phyloP scores from a whole-genome alignment of 768 basidiomycete species.

The Tricholoma sp. region DNA sequence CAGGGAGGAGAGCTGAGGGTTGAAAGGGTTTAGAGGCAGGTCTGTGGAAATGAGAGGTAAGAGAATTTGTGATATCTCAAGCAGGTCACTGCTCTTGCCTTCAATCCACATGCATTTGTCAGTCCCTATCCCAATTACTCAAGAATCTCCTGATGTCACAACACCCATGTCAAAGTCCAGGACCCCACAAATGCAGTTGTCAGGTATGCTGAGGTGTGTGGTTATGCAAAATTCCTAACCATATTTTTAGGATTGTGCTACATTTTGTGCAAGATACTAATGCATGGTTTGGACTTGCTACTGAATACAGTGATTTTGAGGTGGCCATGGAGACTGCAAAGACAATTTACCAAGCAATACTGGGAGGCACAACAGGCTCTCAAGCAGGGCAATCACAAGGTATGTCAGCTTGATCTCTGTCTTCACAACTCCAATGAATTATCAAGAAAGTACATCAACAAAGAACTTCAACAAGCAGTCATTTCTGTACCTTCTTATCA shows the following conservation, averaged over 20 bases:
- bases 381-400: slow-evolving; percentile 97
- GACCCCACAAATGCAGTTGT: slow-evolving; percentile 91
- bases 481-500: slow-evolving; percentile 90
- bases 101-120: too few species aligned
- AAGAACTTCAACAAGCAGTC: slow-evolving; percentile 98
- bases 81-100: too few species aligned
- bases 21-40: too few species aligned
- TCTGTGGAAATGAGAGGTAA: too few species aligned
- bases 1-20: too few species aligned
- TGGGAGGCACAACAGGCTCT: slow-evolving; percentile 96
- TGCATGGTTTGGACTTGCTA: slow-evolving; percentile 93
- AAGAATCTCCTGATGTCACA: too few species aligned
- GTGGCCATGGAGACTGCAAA: slow-evolving; percentile 94
- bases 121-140: too few species aligned
- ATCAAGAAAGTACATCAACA: slow-evolving; percentile 97
- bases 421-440: slow-evolving; percentile 44
- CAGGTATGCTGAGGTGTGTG: slow-evolving; percentile 42
- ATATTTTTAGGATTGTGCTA: slow-evolving; percentile 69
- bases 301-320: slow-evolving; percentile 96
- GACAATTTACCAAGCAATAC: slow-evolving; percentile 80
- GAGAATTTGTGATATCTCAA: too few species aligned
- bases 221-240: neutral
- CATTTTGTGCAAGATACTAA: slow-evolving; percentile 99
- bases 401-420: slow-evolving; percentile 21
- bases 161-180: too few species aligned